These are phyloP conservation scores for Cenococcum geophilum DNA, from an alignment of 495 filamentous ascomycete species.

Conservation along the genomic window DNA sequence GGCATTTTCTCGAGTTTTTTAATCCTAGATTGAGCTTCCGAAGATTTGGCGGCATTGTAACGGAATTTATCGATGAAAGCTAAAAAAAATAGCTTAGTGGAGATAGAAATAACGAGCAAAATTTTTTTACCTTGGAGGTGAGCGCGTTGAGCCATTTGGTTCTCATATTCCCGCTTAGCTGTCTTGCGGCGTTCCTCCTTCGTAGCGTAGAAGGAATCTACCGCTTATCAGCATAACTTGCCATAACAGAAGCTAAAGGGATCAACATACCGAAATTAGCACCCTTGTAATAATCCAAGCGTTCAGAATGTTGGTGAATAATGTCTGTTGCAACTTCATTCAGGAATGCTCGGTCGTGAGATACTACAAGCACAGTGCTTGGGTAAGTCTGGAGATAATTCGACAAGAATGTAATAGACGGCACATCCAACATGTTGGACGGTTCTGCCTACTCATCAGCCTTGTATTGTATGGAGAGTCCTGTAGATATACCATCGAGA, in stretches of 20 bases:
- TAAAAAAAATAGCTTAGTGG: constrained; percentile 33
- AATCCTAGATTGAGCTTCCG: constrained; percentile 94
- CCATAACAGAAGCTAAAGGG: neutral
- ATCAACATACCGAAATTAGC: constrained; percentile 68
- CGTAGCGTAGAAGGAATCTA: constrained; percentile 93
- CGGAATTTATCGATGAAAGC: constrained; percentile 99
- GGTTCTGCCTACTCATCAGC: constrained; percentile 54
- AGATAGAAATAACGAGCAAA: neutral
- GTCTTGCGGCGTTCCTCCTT: constrained; percentile 96
- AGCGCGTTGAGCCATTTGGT: constrained; percentile 87
- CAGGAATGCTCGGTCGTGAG: constrained; percentile 97
- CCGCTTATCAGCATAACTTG: constrained; percentile 12
- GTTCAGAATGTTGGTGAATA: constrained; percentile 94
- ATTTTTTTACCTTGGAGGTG: constrained; percentile 70
- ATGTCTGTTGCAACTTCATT: constrained; percentile 99
- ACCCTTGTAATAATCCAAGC: constrained; percentile 97
- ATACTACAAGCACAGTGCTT: constrained; percentile 92
- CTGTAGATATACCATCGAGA: constrained; percentile 60
- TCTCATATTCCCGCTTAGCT: constrained; percentile 96
- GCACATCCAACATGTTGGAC: constrained; percentile 99
- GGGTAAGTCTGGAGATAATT: constrained; percentile 94
- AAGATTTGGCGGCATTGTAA: constrained; percentile 98
- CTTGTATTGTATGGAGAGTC: neutral
- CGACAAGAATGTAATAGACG: constrained; percentile 97
- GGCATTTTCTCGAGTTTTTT: constrained; percentile 99